Evolutionary conservation across 768 basidiomycete genomes (phyloP).

Genomic region (Boletus coccyginus): DNA sequence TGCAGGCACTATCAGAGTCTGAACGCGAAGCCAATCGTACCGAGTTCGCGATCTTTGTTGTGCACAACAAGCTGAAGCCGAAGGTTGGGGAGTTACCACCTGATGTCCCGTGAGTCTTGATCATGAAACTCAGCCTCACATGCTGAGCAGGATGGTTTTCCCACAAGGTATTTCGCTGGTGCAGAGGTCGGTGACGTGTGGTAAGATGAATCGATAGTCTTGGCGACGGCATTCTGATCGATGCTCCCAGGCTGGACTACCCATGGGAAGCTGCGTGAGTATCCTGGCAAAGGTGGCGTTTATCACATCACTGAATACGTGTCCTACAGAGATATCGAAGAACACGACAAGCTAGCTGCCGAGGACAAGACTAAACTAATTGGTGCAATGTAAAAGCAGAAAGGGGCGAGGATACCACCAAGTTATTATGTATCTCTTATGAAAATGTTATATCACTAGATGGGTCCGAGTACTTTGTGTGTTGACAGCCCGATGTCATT

Average conservation of each 20-base stretch:
- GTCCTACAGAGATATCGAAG: constrained; percentile 62
- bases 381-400: background rate
- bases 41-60: constrained; percentile 89
- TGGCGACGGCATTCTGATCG: constrained; percentile 15
- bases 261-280: constrained; percentile 79
- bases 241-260: constrained; percentile 65
- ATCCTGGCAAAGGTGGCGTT: background rate
- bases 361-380: constrained; percentile 33
- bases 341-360: constrained; percentile 63
- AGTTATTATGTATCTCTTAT: background rate
- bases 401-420: background rate
- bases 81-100: constrained; percentile 77
- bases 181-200: constrained; percentile 71
- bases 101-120: constrained; percentile 53
- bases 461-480: background rate
- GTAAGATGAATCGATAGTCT: constrained; percentile 40
- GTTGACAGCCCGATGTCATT: background rate
- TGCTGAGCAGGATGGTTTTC: constrained; percentile 1
- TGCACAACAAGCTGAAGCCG: constrained; percentile 88
- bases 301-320: background rate
- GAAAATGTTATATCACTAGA: background rate
- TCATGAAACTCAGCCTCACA: background rate
- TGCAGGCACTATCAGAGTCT: constrained; percentile 60
- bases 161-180: constrained; percentile 72
- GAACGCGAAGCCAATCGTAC: constrained; percentile 76